phyloP scores from a whole-genome alignment of 2,329 filamentous ascomycete genomes.

The Waltergamsia citrina region DNA sequence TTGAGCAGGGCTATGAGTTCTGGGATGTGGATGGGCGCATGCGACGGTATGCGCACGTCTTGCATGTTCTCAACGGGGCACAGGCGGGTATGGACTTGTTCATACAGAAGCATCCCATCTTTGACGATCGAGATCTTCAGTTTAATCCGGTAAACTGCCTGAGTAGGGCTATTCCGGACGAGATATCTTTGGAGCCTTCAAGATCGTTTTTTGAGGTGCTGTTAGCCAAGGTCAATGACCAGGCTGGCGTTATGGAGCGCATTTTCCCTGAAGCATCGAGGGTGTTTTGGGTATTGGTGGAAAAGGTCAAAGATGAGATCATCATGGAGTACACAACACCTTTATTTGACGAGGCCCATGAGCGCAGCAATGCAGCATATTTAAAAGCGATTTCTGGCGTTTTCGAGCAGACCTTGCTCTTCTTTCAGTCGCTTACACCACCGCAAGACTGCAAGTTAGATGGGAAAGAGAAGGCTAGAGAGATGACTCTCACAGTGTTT shows the following conservation, averaged over 20 bases:
- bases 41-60: conserved; percentile 79
- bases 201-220: conserved; percentile 72
- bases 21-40: conserved; percentile 85
- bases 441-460: conserved; percentile 37
- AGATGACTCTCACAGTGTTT: conserved; percentile 64
- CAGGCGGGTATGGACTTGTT: conserved; percentile 73
- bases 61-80: conserved; percentile 75
- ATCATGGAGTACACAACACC: conserved; percentile 79
- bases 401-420: conserved; percentile 76
- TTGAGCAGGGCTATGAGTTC: conserved; percentile 83
- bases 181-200: conserved; percentile 70
- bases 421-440: conserved; percentile 61
- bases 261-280: conserved; percentile 67
- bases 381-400: conserved; percentile 79
- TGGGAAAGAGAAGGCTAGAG: conserved; percentile 52
- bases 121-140: conserved; percentile 61
- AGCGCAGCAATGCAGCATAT: conserved; percentile 65
- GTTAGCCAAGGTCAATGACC: conserved; percentile 69
- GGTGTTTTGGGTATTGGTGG: conserved; percentile 70
- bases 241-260: conserved; percentile 67
- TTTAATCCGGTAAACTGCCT: conserved; percentile 71
- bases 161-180: conserved; percentile 54
- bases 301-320: conserved; percentile 76
- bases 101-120: conserved; percentile 78
- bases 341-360: conserved; percentile 80